Evolutionary conservation across 352 stramenopile genomes (phyloP), one percentile per base, ranked within the genome.

Genomic region (Globisporangium rhizosaccharum): DNA sequence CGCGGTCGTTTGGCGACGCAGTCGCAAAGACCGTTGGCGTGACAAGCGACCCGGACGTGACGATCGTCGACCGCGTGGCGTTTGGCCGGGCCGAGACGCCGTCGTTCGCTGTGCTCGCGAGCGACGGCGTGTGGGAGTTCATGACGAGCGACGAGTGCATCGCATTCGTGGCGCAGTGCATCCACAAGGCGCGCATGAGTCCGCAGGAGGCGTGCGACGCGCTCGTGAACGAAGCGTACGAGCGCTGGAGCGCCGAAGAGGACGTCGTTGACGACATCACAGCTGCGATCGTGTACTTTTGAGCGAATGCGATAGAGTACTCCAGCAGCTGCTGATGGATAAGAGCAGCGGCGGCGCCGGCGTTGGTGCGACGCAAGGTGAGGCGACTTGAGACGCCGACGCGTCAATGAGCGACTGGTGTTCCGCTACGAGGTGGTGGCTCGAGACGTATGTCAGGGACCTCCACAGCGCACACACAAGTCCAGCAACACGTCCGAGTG

Each of bases 81-180:
- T 70, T 79, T 28, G 61, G 58, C 15, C 45, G 53, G 28, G 53
- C 25, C 23, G 61, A 47, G 39, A 65, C 69, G n/a, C 59, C 67
- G 5, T 74, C 70, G n/a, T 90, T 90, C 59, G 72, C 82, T 1
- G 67, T 93, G 53, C 68, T 94, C 1, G 86, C 82, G 17, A 92
- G 78, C 41, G 85, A 96, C 53, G 86, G 86, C 23, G 73, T 96
- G 26, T 94, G 86, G 85, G 85, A 94, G 66, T 91, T 94, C 59
- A 82, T 94, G 68, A 74, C 73, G 44, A 81, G 67, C 15, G 74
- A 86, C 20, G 80, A 92, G 54, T 90, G 82, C 56, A 71, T 92
- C 33, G 68, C 72, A 37, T 82, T 90, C 59, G 73, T 90, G 10
- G 57, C 68, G 54, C 53, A 62, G 52, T 90, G 79, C 54, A 75